Percentiles rank a stretch among this genome's conserved stretches.
Conservation (phyloP, 768 basidiomycete genomes). For the Imleria badia region DNA sequence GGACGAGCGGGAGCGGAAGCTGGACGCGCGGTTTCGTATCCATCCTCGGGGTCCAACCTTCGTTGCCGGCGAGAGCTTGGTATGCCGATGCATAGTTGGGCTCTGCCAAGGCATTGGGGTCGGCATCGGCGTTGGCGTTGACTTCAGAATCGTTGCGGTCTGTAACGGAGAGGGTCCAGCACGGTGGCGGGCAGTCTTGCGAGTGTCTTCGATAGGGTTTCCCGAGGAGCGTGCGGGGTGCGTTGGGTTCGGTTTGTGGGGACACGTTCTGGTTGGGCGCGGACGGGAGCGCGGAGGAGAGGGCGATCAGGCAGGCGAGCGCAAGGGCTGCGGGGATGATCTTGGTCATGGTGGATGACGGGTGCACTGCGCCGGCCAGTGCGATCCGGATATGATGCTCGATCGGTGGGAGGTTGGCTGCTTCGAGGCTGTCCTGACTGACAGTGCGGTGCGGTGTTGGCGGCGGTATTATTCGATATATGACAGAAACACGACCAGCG, state of each 20-base stretch:
- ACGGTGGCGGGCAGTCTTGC: not conserved
- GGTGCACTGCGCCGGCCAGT: not conserved
- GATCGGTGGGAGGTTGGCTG: not conserved
- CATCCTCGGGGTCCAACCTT: not conserved
- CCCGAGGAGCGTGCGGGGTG: constrained; percentile 16
- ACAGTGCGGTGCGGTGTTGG: not conserved
- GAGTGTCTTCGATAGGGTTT: constrained; percentile 6
- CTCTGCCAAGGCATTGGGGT: not conserved
- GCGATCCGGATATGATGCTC: not conserved
- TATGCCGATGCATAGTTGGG: not conserved
- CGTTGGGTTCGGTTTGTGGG: not conserved
- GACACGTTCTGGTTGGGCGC: not conserved
- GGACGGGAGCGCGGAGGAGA: constrained; percentile 11
- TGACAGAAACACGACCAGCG: constrained; percentile 14
- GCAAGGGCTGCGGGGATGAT: not conserved
- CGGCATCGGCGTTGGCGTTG: not conserved
- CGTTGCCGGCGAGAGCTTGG: not conserved
- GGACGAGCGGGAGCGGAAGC: constrained; percentile 2
- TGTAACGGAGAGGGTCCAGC: not conserved
- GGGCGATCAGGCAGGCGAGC: constrained; percentile 9
- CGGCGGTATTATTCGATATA: not conserved
- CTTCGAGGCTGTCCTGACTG: not conserved
- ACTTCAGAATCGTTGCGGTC: not conserved
- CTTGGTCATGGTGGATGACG: constrained; percentile 1
- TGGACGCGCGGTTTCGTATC: not conserved